Evolutionary conservation across 1,284 basidiomycete genomes (phyloP).

Genomic region (Cystobasidium pallidum): DNA sequence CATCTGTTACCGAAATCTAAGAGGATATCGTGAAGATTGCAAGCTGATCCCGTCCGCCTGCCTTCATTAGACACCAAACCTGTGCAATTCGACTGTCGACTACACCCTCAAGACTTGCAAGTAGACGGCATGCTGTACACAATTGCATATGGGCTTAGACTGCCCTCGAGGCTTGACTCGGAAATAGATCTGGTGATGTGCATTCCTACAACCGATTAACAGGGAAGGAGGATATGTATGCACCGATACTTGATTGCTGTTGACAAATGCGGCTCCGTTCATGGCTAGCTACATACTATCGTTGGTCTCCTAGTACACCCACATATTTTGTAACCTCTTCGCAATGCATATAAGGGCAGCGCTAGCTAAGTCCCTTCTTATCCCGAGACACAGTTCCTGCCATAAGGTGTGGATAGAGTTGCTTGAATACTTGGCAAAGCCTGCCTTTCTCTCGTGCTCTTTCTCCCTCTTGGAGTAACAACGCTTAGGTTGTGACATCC

Average conservation of each 20-base stretch:
- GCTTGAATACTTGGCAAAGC: too few species aligned
- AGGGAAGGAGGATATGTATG: background rate
- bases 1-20: background rate
- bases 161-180: background rate
- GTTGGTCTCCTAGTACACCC: background rate
- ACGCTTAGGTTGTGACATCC: too few species aligned
- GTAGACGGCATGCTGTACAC: slow-evolving; percentile 45
- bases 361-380: too few species aligned
- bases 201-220: background rate
- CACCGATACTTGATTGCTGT: slow-evolving; percentile 7
- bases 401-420: too few species aligned
- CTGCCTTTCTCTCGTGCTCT: too few species aligned
- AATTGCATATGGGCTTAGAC: background rate
- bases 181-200: background rate
- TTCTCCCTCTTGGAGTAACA: too few species aligned
- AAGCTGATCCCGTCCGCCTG: too few species aligned
- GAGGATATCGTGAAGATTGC: too few species aligned
- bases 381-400: too few species aligned
- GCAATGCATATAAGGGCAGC: slow-evolving; percentile 2
- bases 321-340: background rate
- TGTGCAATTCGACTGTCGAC: slow-evolving; percentile 44
- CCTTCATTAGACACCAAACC: slow-evolving; percentile 5
- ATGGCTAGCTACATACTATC: background rate
- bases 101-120: slow-evolving; percentile 55
- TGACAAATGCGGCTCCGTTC: background rate